These are phyloP conservation scores for Boletellus ananas DNA, from an alignment of 768 basidiomycete species.

Conservation along the genomic window DNA sequence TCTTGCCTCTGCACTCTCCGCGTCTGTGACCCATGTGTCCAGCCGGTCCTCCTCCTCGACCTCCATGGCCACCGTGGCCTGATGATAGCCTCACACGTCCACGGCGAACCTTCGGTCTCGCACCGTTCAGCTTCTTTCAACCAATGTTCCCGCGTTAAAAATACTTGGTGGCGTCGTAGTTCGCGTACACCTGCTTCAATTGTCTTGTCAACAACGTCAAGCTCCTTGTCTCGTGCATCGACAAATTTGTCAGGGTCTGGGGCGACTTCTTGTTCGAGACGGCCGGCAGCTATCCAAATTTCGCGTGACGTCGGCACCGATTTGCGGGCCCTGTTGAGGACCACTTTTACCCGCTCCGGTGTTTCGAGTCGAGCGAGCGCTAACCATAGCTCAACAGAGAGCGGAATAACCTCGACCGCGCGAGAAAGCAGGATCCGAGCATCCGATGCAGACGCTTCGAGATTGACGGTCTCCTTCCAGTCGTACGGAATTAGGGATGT, in stretches of 20 bases:
- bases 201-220: slow-evolving; percentile 79
- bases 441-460: slow-evolving; percentile 84
- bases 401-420: slow-evolving; percentile 95
- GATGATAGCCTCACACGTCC: slow-evolving; percentile 92
- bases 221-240: slow-evolving; percentile 56
- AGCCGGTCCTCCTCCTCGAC: slow-evolving; percentile 92
- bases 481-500: slow-evolving; percentile 94
- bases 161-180: slow-evolving; percentile 77
- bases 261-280: slow-evolving; percentile 80
- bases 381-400: slow-evolving; percentile 96
- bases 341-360: slow-evolving; percentile 84
- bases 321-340: slow-evolving; percentile 93
- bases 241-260: slow-evolving; percentile 42
- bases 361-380: slow-evolving; percentile 96
- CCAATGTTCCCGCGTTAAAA: slow-evolving; percentile 91
- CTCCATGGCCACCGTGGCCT: slow-evolving; percentile 91
- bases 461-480: slow-evolving; percentile 97
- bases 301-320: slow-evolving; percentile 95
- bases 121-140: slow-evolving; percentile 91
- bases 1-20: slow-evolving; percentile 71
- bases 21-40: slow-evolving; percentile 90
- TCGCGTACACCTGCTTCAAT: slow-evolving; percentile 82
- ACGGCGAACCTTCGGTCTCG: slow-evolving; percentile 76
- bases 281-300: slow-evolving; percentile 97
- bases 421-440: slow-evolving; percentile 89